A percentile compares a stretch with the other conserved stretches of the same genome.
These are phyloP conservation scores for Kodamaea ohmeri DNA, from an alignment of 1,139 yeast genomes.

Conservation along the genomic window DNA sequence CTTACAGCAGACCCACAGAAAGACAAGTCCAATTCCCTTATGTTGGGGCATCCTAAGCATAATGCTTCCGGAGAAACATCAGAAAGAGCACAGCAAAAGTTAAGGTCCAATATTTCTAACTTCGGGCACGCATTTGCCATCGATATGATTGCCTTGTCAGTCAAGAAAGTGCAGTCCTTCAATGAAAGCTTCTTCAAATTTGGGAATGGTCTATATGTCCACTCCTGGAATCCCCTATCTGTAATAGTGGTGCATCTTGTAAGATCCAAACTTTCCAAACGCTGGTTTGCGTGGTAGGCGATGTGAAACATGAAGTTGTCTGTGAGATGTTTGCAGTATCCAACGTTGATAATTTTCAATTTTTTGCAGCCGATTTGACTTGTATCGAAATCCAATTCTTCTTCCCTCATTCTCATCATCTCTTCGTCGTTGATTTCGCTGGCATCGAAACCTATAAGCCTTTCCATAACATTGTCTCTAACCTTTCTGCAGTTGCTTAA, in stretches of 20 bases:
- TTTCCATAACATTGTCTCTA: conserved; percentile 64
- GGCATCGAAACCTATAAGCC: conserved; percentile 57
- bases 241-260: conserved; percentile 78
- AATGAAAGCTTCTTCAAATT: conserved; percentile 51
- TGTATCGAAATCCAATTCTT: conserved; percentile 14
- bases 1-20: conserved; percentile 82
- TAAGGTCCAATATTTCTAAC: conserved; percentile 55
- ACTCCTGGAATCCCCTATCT: conserved; percentile 65
- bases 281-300: conserved; percentile 54
- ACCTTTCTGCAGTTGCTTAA: conserved; percentile 72
- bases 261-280: conserved; percentile 56
- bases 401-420: conserved; percentile 11
- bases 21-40: conserved; percentile 55
- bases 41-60: conserved; percentile 59
- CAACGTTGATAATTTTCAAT: conserved; percentile 51
- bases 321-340: conserved; percentile 73
- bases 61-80: conserved; percentile 67
- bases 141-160: conserved; percentile 62
- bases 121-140: conserved; percentile 61
- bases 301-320: conserved; percentile 65
- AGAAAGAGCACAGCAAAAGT: conserved; percentile 73
- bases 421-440: conserved; percentile 14
- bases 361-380: conserved; percentile 54
- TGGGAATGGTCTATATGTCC: conserved; percentile 58
- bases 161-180: conserved; percentile 70